phyloP scores from a whole-genome alignment of 2,329 filamentous ascomycete genomes.

The Moelleriella libera region DNA sequence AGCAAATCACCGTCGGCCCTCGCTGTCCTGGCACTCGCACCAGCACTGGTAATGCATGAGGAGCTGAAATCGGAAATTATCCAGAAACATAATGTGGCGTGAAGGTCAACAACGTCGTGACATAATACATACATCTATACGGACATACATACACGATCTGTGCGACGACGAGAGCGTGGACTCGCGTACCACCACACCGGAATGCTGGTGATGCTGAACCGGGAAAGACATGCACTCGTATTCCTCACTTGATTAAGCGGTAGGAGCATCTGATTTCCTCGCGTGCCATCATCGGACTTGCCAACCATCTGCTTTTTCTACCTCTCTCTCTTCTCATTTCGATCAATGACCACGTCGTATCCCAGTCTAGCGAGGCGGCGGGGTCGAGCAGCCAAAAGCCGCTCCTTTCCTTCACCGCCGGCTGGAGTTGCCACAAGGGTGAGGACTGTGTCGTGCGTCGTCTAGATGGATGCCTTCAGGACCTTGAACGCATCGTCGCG shows the following conservation, averaged over 20 bases:
- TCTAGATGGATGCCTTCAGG: conserved; percentile 26
- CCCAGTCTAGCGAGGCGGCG: not conserved
- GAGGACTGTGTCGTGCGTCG: not conserved
- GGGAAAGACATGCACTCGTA: not conserved
- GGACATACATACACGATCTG: not conserved
- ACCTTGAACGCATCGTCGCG: conserved; percentile 31
- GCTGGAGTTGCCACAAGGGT: not conserved
- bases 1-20: no score
- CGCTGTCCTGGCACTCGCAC: no score
- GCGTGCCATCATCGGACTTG: no score
- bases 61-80: not conserved
- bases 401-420: not conserved
- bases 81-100: no score
- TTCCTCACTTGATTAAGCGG: not conserved
- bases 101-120: no score
- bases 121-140: no score
- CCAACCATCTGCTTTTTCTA: no score
- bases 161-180: conserved; percentile 2
- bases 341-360: not conserved
- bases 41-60: not conserved
- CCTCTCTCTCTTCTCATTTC: no score
- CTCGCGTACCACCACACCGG: not conserved
- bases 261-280: no score
- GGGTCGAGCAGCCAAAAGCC: not conserved
- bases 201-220: conserved; percentile 4